Evolutionary conservation across 2,329 filamentous ascomycete genomes (phyloP), one percentile per base, ranked within the genome.

Genomic region (Sporothrix brasiliensis): DNA sequence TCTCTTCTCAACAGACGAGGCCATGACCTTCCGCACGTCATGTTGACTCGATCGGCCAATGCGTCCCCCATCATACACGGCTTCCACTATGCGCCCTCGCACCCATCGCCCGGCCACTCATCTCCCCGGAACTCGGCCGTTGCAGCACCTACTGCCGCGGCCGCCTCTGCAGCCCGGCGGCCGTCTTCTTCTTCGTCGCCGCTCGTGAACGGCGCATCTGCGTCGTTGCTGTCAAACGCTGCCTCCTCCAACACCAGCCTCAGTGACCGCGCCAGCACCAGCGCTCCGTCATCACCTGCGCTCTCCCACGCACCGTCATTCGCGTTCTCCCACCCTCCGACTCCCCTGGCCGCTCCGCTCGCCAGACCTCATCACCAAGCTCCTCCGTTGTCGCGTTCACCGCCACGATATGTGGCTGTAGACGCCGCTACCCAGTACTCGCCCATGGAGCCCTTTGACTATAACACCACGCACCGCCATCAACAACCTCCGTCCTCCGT

Each of bases 1-100:
- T 21, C 49, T 27, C 47, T 50, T 52, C 16, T 34, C 39, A 68
- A 41, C 39, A 67, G 65, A 44, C 67, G 56, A 54, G 60, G 69
- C 61, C 19, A 74, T 70, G 66, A 49, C 61, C 70, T 34, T 63
- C 50, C 44, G 52, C 67, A 67, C 72, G 70, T 68, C 82, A 88
- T 88, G 86, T 83, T 87, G 83, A 86, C 85, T 79, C 85, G 84
- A 77, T 87, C 85, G 76, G 80, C 83, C 80, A 86, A 83, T 82
- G 81, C 83, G 77, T 87, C 85, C 67, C 84, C 85, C 75, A 79
- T 80, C 75, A 81, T 83, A 69, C 77, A 76, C 73, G 74, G 61
- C 75, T 78, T 80, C 77, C 82, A 83, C 76, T 84, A 84, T 83
- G 82, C 81, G 75, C 79, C 84, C 79, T 78, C 80, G 75, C 78